Evolutionary conservation across 331 rosid species (phyloP).

Genomic region (Stylosanthes scabra): DNA sequence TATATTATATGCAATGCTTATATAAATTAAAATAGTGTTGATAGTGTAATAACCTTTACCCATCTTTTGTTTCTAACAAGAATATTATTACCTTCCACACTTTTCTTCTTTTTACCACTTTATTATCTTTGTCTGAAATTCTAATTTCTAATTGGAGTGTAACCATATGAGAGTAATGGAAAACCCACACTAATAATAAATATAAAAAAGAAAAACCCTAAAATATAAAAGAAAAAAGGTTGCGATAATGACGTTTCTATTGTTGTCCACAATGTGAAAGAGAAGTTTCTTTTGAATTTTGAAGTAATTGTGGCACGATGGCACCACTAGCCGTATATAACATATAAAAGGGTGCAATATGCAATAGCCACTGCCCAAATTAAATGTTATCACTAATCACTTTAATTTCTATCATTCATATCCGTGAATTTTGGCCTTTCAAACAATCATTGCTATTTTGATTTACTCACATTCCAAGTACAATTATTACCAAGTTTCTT

Average conservation of each 20-base stretch:
- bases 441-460: conserved; percentile 39
- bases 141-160: conserved; percentile 8
- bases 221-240: conserved; percentile 33
- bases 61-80: too few species aligned
- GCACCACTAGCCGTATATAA: conserved; percentile 11
- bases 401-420: conserved; percentile 18
- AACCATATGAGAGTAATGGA: conserved; percentile 15
- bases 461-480: conserved; percentile 26
- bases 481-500: neutral
- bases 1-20: too few species aligned
- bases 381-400: conserved; percentile 28
- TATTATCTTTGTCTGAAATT: neutral
- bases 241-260: conserved; percentile 34
- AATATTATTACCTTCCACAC: too few species aligned
- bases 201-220: neutral
- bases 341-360: conserved; percentile 17
- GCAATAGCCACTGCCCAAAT: conserved; percentile 33
- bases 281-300: conserved; percentile 18
- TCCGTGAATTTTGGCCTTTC: conserved; percentile 32
- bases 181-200: neutral
- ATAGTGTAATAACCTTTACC: neutral
- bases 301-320: conserved; percentile 1
- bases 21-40: neutral
- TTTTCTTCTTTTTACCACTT: conserved; percentile 6
- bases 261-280: conserved; percentile 25